These are phyloP conservation scores for Cryphonectria radicalis DNA, from an alignment of 2,329 filamentous ascomycete species.

Conservation along the genomic window DNA sequence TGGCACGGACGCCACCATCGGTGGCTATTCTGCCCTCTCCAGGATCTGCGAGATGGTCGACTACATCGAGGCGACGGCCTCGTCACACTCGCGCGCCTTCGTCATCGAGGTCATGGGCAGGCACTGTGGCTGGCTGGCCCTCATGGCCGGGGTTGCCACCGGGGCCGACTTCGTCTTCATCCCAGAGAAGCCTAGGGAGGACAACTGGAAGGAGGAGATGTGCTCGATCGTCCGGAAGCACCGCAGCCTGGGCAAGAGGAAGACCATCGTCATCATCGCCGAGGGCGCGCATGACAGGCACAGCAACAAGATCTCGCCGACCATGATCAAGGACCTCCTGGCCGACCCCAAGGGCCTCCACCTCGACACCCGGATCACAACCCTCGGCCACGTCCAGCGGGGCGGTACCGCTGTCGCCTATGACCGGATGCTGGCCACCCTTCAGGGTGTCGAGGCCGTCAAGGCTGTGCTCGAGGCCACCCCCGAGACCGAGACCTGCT, in stretches of 20 bases:
- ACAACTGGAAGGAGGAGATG: conserved; percentile 92
- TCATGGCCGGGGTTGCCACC: conserved; percentile 94
- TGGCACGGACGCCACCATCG: conserved; percentile 95
- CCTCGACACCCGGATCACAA: conserved; percentile 92
- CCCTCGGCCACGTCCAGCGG: conserved; percentile 95
- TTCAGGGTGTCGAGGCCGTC: conserved; percentile 94
- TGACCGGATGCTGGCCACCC: conserved; percentile 88
- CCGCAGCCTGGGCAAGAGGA: conserved; percentile 85
- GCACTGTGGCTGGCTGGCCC: conserved; percentile 95
- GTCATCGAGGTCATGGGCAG: conserved; percentile 98
- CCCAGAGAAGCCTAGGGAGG: conserved; percentile 85
- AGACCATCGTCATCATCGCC: conserved; percentile 97
- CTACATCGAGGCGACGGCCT: conserved; percentile 93
- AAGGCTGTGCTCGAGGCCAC: conserved; percentile 88
- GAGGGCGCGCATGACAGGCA: conserved; percentile 89
- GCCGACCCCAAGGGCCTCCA: conserved; percentile 74
- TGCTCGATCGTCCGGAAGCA: conserved; percentile 79
- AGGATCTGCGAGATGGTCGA: conserved; percentile 96
- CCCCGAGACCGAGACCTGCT: conserved; percentile 86
- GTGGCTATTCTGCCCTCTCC: conserved; percentile 90
- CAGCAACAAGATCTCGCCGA: conserved; percentile 80
- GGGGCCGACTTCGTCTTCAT: conserved; percentile 98
- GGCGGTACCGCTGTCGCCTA: conserved; percentile 92
- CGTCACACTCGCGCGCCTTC: conserved; percentile 93
- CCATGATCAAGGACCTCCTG: conserved; percentile 86